These are phyloP conservation scores for Davidsoniella neocaledoniae DNA, from an alignment of 2,329 filamentous ascomycete species.

Conservation along the genomic window DNA sequence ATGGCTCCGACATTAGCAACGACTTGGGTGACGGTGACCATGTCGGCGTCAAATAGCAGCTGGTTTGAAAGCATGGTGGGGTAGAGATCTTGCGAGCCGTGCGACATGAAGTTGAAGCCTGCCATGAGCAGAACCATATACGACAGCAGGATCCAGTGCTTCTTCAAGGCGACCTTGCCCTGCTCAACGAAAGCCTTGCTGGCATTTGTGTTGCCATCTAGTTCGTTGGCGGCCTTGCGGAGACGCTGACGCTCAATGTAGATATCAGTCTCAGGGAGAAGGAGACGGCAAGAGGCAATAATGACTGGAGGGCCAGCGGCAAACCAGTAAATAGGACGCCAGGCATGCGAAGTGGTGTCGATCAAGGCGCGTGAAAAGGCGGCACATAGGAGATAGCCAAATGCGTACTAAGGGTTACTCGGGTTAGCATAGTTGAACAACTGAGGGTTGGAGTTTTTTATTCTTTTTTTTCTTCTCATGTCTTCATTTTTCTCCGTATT, in stretches of 20 bases:
- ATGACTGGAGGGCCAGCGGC: conserved; percentile 63
- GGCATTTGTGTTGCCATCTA: conserved; percentile 21
- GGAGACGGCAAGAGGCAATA: conserved; percentile 63
- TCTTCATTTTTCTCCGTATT: too few species aligned
- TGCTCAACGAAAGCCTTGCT: conserved; percentile 51
- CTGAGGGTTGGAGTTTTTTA: not conserved
- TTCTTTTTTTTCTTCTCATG: not conserved
- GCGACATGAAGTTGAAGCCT: conserved; percentile 63
- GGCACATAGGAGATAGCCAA: conserved; percentile 45
- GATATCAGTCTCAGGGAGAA: conserved; percentile 61
- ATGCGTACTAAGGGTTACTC: conserved; percentile 29
- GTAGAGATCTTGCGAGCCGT: conserved; percentile 67
- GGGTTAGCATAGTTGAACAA: not conserved
- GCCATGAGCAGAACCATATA: conserved; percentile 42
- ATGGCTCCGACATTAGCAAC: conserved; percentile 68
- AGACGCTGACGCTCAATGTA: conserved; percentile 51
- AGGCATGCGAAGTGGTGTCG: conserved; percentile 60
- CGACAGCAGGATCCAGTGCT: conserved; percentile 63
- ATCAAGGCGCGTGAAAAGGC: conserved; percentile 50
- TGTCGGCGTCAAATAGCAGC: conserved; percentile 28
- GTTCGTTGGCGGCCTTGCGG: conserved; percentile 27
- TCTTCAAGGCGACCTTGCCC: conserved; percentile 59
- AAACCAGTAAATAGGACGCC: conserved; percentile 84
- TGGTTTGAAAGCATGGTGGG: conserved; percentile 51
- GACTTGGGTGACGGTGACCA: conserved; percentile 51